Evolutionary conservation across 2,329 filamentous ascomycete species (phyloP), one percentile per base, ranked within the genome.

Genomic region (Penicillium sp.): DNA sequence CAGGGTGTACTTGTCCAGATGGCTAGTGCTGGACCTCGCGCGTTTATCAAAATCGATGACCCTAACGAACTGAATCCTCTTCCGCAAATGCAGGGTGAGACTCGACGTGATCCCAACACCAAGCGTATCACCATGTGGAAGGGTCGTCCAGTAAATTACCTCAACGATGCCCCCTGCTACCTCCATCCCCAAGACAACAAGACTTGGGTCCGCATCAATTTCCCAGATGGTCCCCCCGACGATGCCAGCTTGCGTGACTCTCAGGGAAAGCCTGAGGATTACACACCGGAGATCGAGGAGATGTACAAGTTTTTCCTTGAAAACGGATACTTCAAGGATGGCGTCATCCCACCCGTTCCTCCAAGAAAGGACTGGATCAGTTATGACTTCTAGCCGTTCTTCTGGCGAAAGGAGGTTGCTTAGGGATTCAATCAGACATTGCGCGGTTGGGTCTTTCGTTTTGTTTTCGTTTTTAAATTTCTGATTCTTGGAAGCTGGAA

Each of bases 361-460:
- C 93, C 93, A 0, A 89, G 88, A 76, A 83, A 87, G 64, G 92
- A 94, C 72, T 94, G 88, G 82, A 88, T 88, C 67, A 77, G 80
- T 30, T 94, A 90, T 85, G 87, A 92, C 72, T 88, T 94, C 70
- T 93, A 76, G 40, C 26, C 47, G 13, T 44, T 42, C n/a, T 45
- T 50, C 7, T 6, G 24, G 24, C 10, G 30, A 19, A 12, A 4
- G 15, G 15, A 30, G 17, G 45, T 17, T 30, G 26, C 8, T 15
- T 19, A n/a, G 45, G 15, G 12, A 3, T 10, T 49, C 17, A 10
- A n/a, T 22, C 45, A 17, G 28, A 9, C 15, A 30, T 17, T 10
- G 24, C 15, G 8, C 8, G 17, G 9, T 30, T 49, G 26, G 44
- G 1, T 5, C 22, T 44, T 44, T 24, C 22, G 13, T 15, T 30